phyloP scores from a whole-genome alignment of 1,139 yeast species.

The Suhomyces terraborum region DNA sequence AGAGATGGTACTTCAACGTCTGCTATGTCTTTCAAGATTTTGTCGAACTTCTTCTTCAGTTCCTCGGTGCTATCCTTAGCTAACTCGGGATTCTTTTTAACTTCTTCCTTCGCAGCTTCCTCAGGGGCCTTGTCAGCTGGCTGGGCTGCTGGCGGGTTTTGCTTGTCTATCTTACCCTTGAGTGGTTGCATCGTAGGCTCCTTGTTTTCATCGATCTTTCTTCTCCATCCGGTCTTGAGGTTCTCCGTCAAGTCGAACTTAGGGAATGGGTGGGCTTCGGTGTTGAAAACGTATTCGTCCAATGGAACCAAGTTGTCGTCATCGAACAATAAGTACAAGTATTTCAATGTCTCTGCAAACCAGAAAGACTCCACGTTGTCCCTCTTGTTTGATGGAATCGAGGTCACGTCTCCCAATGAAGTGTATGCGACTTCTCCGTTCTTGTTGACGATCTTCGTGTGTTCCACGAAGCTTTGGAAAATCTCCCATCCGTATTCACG shows the following conservation, averaged over 20 bases:
- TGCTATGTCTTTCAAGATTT: constrained; percentile 22
- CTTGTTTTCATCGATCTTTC: constrained; percentile 27
- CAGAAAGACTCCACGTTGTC: constrained; percentile 93
- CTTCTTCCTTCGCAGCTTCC: constrained; percentile 40
- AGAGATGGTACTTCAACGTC: too few relatives aligned
- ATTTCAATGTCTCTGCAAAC: constrained; percentile 92
- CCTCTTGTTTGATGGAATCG: constrained; percentile 49
- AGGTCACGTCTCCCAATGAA: constrained; percentile 65
- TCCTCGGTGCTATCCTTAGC: constrained; percentile 28
- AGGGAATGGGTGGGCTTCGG: constrained; percentile 94
- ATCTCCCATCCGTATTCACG: constrained; percentile 92
- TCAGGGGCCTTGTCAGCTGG: constrained; percentile 46
- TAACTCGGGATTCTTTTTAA: constrained; percentile 36
- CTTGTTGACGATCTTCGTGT: constrained; percentile 52
- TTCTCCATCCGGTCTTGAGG: constrained; percentile 68
- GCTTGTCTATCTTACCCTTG: constrained; percentile 28
- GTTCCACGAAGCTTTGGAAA: constrained; percentile 65
- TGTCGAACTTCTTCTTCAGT: constrained; percentile 28
- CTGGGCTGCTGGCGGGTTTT: constrained; percentile 44
- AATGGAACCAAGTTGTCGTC: constrained; percentile 59
- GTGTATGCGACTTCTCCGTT: constrained; percentile 65
- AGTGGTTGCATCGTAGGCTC: constrained; percentile 24
- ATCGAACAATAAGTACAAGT: constrained; percentile 79
- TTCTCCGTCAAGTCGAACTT: constrained; percentile 55
- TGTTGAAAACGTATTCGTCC: constrained; percentile 76